A percentile compares a stretch with the other conserved stretches of the same genome.
Evolutionary conservation across 140 eudicot species (phyloP).

Genomic region (Oenanthe javanica): DNA sequence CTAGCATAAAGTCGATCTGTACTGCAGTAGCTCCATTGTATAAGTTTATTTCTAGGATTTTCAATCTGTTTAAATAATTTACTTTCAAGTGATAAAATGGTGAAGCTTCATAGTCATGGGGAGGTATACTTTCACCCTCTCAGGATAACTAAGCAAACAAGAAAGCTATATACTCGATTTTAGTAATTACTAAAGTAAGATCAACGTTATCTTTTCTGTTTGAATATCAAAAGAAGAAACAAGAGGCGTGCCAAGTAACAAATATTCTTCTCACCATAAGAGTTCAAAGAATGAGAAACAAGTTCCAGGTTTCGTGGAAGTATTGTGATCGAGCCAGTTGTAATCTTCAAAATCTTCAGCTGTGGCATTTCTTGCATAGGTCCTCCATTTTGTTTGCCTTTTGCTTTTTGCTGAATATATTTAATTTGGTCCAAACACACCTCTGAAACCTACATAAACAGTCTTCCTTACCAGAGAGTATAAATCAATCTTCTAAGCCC

Average conservation of each 20-base stretch:
- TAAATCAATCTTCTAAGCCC: constrained; percentile 29
- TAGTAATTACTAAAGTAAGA: neutral
- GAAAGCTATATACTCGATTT: neutral
- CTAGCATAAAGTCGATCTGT: no score
- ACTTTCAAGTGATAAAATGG: neutral
- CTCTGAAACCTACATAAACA: neutral
- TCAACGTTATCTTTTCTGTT: neutral
- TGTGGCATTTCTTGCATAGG: neutral
- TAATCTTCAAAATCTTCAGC: neutral
- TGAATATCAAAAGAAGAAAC: neutral
- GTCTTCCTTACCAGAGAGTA: neutral
- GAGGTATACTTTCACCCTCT: neutral
- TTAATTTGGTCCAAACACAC: neutral
- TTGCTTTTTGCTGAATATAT: neutral
- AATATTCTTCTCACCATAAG: neutral
- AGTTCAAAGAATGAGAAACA: neutral
- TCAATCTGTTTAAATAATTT: neutral
- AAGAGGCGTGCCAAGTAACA: neutral
- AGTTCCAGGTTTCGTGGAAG: neutral
- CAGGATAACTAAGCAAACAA: neutral
- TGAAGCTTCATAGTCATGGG: neutral
- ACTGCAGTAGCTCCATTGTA: no score
- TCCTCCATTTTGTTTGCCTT: neutral
- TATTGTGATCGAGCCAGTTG: neutral
- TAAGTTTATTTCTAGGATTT: no score